Evolutionary conservation across 495 filamentous ascomycete species (phyloP).

Genomic region (Beverwykella pulmonaria): DNA sequence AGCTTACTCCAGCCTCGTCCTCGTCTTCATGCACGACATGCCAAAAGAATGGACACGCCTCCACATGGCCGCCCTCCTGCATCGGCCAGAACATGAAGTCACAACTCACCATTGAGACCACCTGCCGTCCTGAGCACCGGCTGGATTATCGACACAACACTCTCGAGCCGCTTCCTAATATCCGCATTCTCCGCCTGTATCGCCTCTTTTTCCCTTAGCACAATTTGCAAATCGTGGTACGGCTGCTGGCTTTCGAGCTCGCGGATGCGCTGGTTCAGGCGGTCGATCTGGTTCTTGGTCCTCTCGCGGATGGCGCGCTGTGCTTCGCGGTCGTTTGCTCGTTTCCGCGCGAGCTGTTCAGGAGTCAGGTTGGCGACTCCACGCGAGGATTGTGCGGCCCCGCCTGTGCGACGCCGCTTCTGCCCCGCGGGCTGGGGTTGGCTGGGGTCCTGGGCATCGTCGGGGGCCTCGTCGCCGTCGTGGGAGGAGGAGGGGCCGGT

Average conservation of each 20-base stretch:
- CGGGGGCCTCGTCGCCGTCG: conserved; percentile 11
- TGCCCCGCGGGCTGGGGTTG: background rate
- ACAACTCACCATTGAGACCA: conserved; percentile 41
- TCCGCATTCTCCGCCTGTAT: conserved; percentile 72
- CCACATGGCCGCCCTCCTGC: background rate
- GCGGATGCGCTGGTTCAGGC: conserved; percentile 42
- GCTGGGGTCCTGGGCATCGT: background rate
- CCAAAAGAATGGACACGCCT: background rate
- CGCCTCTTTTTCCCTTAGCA: conserved; percentile 67
- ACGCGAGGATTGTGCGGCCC: conserved; percentile 23
- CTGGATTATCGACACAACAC: conserved; percentile 66
- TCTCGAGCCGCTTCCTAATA: conserved; percentile 62
- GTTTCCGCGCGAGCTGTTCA: conserved; percentile 50
- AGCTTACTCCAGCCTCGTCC: conserved; percentile 9
- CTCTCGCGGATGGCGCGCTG: conserved; percentile 50
- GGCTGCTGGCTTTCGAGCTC: conserved; percentile 63
- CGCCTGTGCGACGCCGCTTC: conserved; percentile 33
- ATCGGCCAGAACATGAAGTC: background rate
- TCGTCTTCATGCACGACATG: too few species aligned
- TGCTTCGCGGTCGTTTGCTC: conserved; percentile 50
- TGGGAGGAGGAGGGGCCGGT: background rate
- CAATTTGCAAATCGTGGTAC: conserved; percentile 74
- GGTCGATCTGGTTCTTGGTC: conserved; percentile 47
- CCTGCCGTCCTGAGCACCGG: conserved; percentile 53
- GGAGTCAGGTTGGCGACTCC: conserved; percentile 49